Percentiles rank a stretch among this genome's conserved stretches.
These are phyloP conservation scores for Corylus americana DNA, from an alignment of 306 rosid species.

Conservation along the genomic window DNA sequence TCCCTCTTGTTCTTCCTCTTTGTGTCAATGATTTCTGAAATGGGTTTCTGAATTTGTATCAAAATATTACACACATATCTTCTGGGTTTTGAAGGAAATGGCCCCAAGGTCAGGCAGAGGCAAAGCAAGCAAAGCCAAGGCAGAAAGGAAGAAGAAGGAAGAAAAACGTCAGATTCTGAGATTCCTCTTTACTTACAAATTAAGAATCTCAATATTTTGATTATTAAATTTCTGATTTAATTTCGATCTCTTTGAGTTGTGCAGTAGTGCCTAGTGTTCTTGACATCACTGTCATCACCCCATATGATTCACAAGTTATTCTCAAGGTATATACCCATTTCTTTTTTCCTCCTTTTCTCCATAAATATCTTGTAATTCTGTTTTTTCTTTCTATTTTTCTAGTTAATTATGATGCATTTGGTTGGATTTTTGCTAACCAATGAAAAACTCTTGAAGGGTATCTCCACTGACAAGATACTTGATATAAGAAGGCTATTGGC, in stretches of 20 bases:
- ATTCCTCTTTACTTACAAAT: constrained; percentile 7
- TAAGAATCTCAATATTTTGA: background rate
- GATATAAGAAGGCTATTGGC: constrained; percentile 84
- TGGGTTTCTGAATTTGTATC: constrained; percentile 23
- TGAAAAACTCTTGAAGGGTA: constrained; percentile 58
- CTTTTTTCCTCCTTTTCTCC: background rate
- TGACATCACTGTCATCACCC: constrained; percentile 69
- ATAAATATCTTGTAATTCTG: background rate
- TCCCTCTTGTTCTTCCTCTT: background rate
- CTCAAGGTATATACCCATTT: constrained; percentile 55
- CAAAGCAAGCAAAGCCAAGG: constrained; percentile 65
- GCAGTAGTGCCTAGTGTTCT: constrained; percentile 69
- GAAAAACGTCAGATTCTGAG: constrained; percentile 63
- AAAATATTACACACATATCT: background rate
- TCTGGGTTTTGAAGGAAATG: constrained; percentile 36
- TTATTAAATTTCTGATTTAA: background rate
- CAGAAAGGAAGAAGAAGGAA: constrained; percentile 93
- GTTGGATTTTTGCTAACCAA: background rate
- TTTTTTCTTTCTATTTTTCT: background rate
- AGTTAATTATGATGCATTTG: background rate
- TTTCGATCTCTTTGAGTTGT: constrained; percentile 4
- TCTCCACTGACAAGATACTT: constrained; percentile 90
- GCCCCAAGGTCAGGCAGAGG: constrained; percentile 91
- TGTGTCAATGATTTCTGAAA: background rate
- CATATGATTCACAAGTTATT: constrained; percentile 63